phyloP scores from a whole-genome alignment of 2,329 filamentous ascomycete species.

The Penicillium sp. region DNA sequence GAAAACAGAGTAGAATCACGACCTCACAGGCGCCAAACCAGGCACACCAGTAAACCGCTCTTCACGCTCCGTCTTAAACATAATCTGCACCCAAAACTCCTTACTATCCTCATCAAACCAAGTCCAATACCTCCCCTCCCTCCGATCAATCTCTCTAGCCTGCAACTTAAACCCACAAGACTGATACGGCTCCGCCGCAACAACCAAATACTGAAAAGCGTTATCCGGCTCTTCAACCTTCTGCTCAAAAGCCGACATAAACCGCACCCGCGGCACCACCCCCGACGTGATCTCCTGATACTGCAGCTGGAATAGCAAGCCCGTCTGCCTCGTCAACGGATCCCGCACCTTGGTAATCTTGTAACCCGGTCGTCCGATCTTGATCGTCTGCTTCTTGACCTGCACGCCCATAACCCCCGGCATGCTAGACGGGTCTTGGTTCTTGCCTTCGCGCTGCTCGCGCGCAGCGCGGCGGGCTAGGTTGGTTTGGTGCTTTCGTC shows the following conservation, averaged over 20 bases:
- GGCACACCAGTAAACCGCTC: conserved; percentile 72
- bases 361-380: conserved; percentile 94
- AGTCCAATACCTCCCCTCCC: conserved; percentile 81
- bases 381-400: conserved; percentile 77
- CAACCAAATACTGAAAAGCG: conserved; percentile 87
- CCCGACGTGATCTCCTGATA: conserved; percentile 82
- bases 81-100: conserved; percentile 95
- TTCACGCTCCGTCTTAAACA: conserved; percentile 98
- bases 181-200: conserved; percentile 96
- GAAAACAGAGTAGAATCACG: conserved; percentile 13
- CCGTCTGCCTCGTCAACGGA: conserved; percentile 79
- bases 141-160: conserved; percentile 82
- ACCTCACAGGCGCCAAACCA: conserved; percentile 52
- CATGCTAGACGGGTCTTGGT: conserved; percentile 57
- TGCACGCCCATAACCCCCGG: conserved; percentile 73
- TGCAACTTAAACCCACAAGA: conserved; percentile 96
- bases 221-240: conserved; percentile 90
- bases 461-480: conserved; percentile 91
- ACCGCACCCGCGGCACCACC: conserved; percentile 75
- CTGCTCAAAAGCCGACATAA: conserved; percentile 98
- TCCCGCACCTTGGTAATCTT: conserved; percentile 96
- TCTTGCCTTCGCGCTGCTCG: conserved; percentile 82
- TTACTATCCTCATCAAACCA: conserved; percentile 95
- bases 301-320: conserved; percentile 90
- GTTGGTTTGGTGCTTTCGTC: conserved; percentile 98